These are phyloP conservation scores for Ustilago bromivora DNA, from an alignment of 1,284 basidiomycete species.

Conservation along the genomic window DNA sequence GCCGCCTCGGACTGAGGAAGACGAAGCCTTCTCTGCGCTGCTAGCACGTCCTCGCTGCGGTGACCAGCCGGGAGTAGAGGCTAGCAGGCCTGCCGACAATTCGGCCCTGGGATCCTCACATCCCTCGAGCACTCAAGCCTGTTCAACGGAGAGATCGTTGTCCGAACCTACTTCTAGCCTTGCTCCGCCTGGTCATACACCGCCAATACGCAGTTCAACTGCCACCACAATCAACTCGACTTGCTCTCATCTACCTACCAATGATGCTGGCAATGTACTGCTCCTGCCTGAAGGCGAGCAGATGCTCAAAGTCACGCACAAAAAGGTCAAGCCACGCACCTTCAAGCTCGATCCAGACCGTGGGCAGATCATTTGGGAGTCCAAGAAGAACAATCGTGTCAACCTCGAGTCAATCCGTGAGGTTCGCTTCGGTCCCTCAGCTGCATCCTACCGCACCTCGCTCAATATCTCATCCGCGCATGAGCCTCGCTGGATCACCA, in stretches of 20 bases:
- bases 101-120: neutral
- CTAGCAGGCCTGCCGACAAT: neutral
- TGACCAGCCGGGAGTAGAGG: neutral
- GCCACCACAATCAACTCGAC: neutral
- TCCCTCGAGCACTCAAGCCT: neutral
- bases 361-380: slow-evolving; percentile 86
- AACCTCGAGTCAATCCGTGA: slow-evolving; percentile 92
- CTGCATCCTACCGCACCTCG: slow-evolving; percentile 82
- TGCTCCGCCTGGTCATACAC: neutral
- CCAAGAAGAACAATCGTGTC: slow-evolving; percentile 79
- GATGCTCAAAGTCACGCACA: slow-evolving; percentile 90
- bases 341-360: slow-evolving; percentile 83
- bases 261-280: slow-evolving; percentile 9
- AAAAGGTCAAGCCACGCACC: slow-evolving; percentile 80
- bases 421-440: slow-evolving; percentile 81
- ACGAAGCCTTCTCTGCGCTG: neutral
- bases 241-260: neutral
- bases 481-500: slow-evolving; percentile 78
- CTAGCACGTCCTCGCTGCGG: neutral
- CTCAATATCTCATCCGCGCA: slow-evolving; percentile 74
- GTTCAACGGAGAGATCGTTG: neutral
- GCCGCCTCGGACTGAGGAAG: slow-evolving; percentile 10
- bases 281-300: slow-evolving; percentile 58
- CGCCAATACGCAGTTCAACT: neutral
- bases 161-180: neutral